Percentiles rank a stretch among this genome's conserved stretches.
phyloP scores from a whole-genome alignment of 192 early-diverging fungal genomes.

The Backusella luteola region DNA sequence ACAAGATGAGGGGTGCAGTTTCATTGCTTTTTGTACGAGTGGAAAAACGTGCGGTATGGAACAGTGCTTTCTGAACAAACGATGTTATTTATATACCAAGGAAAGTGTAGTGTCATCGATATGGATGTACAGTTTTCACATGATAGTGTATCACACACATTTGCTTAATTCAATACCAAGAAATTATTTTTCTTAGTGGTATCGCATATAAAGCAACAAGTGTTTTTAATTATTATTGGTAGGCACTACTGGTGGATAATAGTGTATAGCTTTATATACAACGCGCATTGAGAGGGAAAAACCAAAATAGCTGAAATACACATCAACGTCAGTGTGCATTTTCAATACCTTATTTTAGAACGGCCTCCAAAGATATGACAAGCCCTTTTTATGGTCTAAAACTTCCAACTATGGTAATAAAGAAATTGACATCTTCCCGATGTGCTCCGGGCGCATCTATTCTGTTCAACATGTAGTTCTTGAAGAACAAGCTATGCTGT shows the following conservation, averaged over 20 bases:
- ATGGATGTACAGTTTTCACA: constrained; percentile 3
- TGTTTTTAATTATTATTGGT: too few species aligned
- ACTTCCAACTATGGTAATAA: neutral
- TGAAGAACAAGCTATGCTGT: too few species aligned
- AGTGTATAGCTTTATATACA: too few species aligned
- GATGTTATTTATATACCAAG: neutral
- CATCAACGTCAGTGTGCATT: neutral
- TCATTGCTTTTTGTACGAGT: neutral
- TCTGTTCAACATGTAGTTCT: neutral
- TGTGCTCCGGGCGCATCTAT: neutral
- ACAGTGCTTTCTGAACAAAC: neutral
- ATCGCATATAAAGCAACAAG: neutral
- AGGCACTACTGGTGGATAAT: too few species aligned
- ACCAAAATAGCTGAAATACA: neutral
- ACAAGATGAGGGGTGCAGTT: neutral
- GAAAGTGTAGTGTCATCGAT: neutral
- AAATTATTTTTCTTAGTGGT: neutral
- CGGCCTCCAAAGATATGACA: neutral
- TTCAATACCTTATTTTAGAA: neutral
- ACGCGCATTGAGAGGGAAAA: neutral
- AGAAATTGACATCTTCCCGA: neutral
- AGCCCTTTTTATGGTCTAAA: neutral
- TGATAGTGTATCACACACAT: neutral
- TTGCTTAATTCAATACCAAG: neutral
- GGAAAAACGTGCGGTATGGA: neutral